Evolutionary conservation across 1,284 basidiomycete genomes (phyloP), one percentile per base, ranked within the genome.

Genomic region (Cryptococcus jaspeensis): DNA sequence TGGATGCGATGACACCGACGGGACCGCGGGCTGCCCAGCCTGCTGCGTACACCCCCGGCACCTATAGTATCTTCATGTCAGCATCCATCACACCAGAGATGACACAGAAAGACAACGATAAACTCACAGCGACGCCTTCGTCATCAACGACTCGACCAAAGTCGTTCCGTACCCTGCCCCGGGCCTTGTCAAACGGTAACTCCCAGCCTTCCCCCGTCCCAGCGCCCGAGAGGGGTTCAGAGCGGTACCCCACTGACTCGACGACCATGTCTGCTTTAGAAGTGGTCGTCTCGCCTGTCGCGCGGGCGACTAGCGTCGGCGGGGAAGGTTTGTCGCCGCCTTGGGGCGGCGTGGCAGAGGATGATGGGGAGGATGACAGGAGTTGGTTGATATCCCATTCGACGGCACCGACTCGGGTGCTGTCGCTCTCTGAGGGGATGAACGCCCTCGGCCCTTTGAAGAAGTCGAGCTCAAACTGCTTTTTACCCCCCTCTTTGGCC

Each of bases 21-120:
- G 95, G 93, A 22, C 95, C 96, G 12, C 85, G 85, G 0, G 92
- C 89, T 0, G 92, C 87, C 96, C 96, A 99, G 2, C 95, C 95
- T 1, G 90, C 88, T 1, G 90, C 88, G 72, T 97, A 98, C n/a
- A 92, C 81, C 39, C 87, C 87, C 25, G 81, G 81, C 2, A 83
- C 61, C 70, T 79, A 35, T 8, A 18, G n/a, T n/a, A n/a, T n/a
- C 8, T 22, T 41, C 53, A 2, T 13, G 20, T 50, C 42, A 45
- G 28, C 39, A 15, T 52, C 13, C n/a, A n/a, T 16, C 15, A 16
- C 16, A n/a, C n/a, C 11, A n/a, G 38, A 39, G 38, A 39, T 11
- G 12, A n/a, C 12, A 39, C 38, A 20, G 22, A n/a, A 42, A 7
- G 37, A 20, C n/a, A n/a, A n/a, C n/a, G n/a, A n/a, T n/a, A 44